Evolutionary conservation across 441 rosid species (phyloP).

Genomic region (Erysimum cheiri): DNA sequence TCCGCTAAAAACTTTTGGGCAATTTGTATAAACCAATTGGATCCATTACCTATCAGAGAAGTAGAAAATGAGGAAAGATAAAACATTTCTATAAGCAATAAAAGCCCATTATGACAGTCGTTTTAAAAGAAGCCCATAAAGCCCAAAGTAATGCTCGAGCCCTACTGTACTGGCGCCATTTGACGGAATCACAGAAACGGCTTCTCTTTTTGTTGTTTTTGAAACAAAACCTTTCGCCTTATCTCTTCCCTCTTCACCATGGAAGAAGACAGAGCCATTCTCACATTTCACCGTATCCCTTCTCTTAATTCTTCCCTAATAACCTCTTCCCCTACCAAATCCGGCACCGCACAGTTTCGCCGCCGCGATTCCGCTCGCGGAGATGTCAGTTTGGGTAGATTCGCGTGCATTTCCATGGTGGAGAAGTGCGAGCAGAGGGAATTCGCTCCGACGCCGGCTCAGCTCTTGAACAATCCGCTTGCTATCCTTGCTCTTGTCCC

Average conservation of each 20-base stretch:
- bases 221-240: slow-evolving; percentile 43
- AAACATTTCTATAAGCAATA: background rate
- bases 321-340: slow-evolving; percentile 4
- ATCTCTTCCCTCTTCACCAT: slow-evolving; percentile 53
- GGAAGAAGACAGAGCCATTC: slow-evolving; percentile 55
- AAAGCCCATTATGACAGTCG: background rate
- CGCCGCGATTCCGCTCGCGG: slow-evolving; percentile 30
- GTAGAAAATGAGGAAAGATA: too few species aligned
- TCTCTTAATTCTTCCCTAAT: slow-evolving; percentile 43
- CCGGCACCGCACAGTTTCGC: background rate
- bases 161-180: slow-evolving; percentile 34
- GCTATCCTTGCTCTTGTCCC: slow-evolving; percentile 68
- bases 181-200: background rate
- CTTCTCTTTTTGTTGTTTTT: slow-evolving; percentile 8
- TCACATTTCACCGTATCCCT: slow-evolving; percentile 53
- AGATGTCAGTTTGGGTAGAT: slow-evolving; percentile 45
- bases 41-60: too few species aligned
- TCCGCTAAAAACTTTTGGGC: too few species aligned
- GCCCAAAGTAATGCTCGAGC: slow-evolving; percentile 14
- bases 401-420: slow-evolving; percentile 69
- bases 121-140: slow-evolving; percentile 15
- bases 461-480: slow-evolving; percentile 74
- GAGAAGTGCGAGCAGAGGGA: slow-evolving; percentile 57
- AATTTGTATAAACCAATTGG: too few species aligned
- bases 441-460: slow-evolving; percentile 60